Percentiles rank a stretch among this genome's conserved stretches.
Conservation (phyloP, 2,329 filamentous ascomycete species). For the Trichoderma asperellum region DNA sequence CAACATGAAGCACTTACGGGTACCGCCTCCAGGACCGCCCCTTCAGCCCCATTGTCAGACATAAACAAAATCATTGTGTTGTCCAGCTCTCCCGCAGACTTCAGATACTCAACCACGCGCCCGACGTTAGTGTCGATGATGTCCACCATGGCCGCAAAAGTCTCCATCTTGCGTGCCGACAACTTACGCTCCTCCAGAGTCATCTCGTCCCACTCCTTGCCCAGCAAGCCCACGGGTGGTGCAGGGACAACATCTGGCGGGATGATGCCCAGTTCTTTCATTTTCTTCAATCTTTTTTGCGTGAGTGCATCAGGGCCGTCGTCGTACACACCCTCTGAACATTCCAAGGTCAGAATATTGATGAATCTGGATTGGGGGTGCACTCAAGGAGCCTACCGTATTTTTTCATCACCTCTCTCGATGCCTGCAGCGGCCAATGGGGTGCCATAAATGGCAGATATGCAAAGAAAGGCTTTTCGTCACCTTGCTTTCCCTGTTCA, state of each 20-base stretch:
- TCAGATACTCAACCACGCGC: conserved; percentile 60
- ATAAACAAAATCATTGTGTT: conserved; percentile 68
- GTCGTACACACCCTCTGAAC: conserved; percentile 58
- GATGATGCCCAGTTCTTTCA: conserved; percentile 58
- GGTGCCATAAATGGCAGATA: conserved; percentile 65
- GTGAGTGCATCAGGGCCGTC: conserved; percentile 61
- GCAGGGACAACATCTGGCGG: conserved; percentile 53
- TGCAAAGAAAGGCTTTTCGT: conserved; percentile 56
- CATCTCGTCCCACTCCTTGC: conserved; percentile 49
- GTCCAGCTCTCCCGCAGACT: conserved; percentile 60
- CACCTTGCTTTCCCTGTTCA: too few relatives aligned
- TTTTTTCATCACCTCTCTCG: too few relatives aligned
- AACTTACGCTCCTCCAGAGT: conserved; percentile 50
- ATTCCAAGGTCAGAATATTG: too few relatives aligned
- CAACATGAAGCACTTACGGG: too few relatives aligned
- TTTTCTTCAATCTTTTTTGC: conserved; percentile 40
- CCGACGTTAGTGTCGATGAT: conserved; percentile 63
- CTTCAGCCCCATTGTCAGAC: conserved; percentile 66
- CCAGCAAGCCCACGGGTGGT: conserved; percentile 33
- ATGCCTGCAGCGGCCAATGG: conserved; percentile 62
- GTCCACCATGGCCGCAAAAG: conserved; percentile 67
- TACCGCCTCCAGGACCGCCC: conserved; percentile 58
- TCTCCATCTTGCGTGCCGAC: conserved; percentile 61
- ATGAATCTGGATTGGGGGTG: too few relatives aligned
- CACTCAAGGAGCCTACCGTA: too few relatives aligned